A percentile compares a stretch with the other conserved stretches of the same genome.
Evolutionary conservation across 1,139 yeast species (phyloP).

Genomic region (Eremothecium cymbalariae): DNA sequence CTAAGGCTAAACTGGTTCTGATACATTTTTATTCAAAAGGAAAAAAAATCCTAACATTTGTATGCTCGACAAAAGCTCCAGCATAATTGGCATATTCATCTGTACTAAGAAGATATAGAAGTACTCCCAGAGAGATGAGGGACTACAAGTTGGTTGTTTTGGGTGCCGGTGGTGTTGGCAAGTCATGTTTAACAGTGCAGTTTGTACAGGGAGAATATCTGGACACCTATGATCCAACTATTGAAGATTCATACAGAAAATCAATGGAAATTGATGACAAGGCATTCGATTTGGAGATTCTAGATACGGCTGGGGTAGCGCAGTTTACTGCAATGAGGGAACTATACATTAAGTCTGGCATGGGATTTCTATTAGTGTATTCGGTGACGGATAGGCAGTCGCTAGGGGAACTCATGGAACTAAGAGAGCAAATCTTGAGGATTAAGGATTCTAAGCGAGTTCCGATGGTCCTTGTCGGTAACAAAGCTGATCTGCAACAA

Average conservation of each 20-base stretch:
- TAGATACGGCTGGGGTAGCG: slow-evolving; percentile 98
- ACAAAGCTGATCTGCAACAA: slow-evolving; percentile 71
- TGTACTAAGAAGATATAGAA: too few species aligned
- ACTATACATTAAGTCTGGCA: slow-evolving; percentile 78
- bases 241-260: slow-evolving; percentile 91
- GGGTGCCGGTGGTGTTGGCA: slow-evolving; percentile 98
- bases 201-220: slow-evolving; percentile 85
- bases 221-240: slow-evolving; percentile 95
- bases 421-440: slow-evolving; percentile 80
- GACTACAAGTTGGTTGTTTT: slow-evolving; percentile 80
- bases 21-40: too few species aligned
- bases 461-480: slow-evolving; percentile 84
- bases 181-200: slow-evolving; percentile 88
- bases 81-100: too few species aligned
- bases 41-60: too few species aligned
- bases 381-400: slow-evolving; percentile 85
- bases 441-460: slow-evolving; percentile 71
- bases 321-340: slow-evolving; percentile 96
- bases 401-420: slow-evolving; percentile 68
- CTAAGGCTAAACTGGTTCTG: too few species aligned
- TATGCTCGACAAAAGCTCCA: too few species aligned
- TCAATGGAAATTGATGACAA: slow-evolving; percentile 89
- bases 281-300: slow-evolving; percentile 81
- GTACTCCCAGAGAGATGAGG: too few species aligned
- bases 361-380: slow-evolving; percentile 80